phyloP scores from a whole-genome alignment of 441 rosid genomes.

The Populus tomentosa region DNA sequence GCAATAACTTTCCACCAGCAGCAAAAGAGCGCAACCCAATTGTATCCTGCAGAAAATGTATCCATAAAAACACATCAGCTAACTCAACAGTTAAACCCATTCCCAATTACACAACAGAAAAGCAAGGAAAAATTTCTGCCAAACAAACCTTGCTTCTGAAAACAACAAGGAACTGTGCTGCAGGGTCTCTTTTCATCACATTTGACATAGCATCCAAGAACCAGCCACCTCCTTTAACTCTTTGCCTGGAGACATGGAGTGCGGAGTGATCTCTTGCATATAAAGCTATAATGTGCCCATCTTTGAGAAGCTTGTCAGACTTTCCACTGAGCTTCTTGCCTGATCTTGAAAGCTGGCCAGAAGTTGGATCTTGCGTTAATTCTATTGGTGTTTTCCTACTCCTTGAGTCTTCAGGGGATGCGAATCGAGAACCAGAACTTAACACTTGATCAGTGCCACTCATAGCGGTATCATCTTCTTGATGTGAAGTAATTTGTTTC shows the following conservation, averaged over 20 bases:
- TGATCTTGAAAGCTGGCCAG: constrained; percentile 45
- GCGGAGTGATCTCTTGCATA: constrained; percentile 67
- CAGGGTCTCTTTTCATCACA: constrained; percentile 94
- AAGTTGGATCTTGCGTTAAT: constrained; percentile 44
- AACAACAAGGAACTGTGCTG: constrained; percentile 89
- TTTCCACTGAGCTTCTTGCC: constrained; percentile 49
- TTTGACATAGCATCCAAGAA: constrained; percentile 78
- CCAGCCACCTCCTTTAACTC: constrained; percentile 98
- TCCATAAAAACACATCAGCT: constrained; percentile 12
- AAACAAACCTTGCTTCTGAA: constrained; percentile 73
- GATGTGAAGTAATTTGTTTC: constrained; percentile 64
- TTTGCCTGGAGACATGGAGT: constrained; percentile 86
- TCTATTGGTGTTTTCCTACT: constrained; percentile 79
- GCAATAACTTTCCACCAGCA: constrained; percentile 97
- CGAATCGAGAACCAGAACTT: constrained; percentile 79
- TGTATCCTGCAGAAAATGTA: constrained; percentile 54
- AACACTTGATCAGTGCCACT: constrained; percentile 81
- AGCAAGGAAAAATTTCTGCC: background rate
- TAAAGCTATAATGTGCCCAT: constrained; percentile 82
- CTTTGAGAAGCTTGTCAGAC: constrained; percentile 65
- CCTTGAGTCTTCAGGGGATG: constrained; percentile 78
- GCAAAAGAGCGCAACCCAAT: constrained; percentile 96
- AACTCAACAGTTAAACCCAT: background rate
- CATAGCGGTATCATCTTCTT: constrained; percentile 77
- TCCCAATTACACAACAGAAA: background rate